phyloP scores from a whole-genome alignment of 441 rosid species.

The Dalechampia spathulata region DNA sequence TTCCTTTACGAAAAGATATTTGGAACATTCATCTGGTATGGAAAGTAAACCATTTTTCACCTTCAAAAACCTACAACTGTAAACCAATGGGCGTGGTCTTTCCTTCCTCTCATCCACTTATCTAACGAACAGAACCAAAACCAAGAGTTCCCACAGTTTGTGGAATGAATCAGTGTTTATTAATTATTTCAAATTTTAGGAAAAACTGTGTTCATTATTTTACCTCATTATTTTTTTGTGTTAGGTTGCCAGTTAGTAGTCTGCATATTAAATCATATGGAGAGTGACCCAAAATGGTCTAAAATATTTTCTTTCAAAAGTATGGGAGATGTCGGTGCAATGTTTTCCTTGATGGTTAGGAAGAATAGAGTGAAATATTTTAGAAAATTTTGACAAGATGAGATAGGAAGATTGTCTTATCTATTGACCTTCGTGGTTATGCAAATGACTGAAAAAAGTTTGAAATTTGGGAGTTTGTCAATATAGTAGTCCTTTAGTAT shows the following conservation, averaged over 20 bases:
- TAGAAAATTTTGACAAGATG: not conserved
- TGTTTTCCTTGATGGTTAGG: not conserved
- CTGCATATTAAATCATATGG: conserved; percentile 1
- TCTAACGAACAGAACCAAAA: too few relatives aligned
- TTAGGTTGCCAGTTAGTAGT: too few relatives aligned
- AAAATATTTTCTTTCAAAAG: too few relatives aligned
- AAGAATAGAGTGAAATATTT: not conserved
- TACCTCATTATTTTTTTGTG: not conserved
- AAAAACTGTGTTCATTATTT: not conserved
- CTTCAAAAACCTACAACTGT: not conserved
- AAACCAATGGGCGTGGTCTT: too few relatives aligned
- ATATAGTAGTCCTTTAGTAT: not conserved
- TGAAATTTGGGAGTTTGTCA: not conserved
- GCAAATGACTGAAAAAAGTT: not conserved
- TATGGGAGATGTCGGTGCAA: not conserved
- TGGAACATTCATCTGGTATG: not conserved
- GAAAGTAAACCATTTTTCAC: not conserved
- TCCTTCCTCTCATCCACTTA: too few relatives aligned
- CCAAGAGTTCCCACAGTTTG: too few relatives aligned
- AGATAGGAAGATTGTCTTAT: not conserved
- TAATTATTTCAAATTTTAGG: not conserved
- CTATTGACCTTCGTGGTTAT: not conserved
- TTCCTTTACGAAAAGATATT: not conserved
- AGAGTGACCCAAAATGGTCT: not conserved
- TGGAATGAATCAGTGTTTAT: not conserved